Evolutionary conservation across 768 basidiomycete genomes (phyloP).

Genomic region (Mycena haematopus): DNA sequence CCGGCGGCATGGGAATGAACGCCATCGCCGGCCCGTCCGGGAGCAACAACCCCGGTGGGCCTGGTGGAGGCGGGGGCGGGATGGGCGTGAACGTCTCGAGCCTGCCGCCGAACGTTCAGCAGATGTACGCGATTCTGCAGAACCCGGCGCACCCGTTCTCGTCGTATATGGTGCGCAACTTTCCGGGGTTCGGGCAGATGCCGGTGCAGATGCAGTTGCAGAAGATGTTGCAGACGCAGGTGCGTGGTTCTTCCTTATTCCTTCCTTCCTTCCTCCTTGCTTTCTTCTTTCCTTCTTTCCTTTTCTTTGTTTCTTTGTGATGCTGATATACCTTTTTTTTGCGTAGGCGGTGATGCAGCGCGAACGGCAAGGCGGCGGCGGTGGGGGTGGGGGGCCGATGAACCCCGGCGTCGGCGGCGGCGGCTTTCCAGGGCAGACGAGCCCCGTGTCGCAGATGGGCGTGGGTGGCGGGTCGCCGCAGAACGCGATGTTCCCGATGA

Average conservation of each 20-base stretch:
- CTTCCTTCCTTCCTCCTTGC: not conserved
- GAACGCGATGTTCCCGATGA: conserved; percentile 31
- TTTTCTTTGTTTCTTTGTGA: no score
- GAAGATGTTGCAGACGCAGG: conserved; percentile 60
- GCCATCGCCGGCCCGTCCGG: conserved; percentile 33
- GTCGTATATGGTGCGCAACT: conserved; percentile 55
- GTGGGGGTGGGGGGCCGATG: conserved; percentile 10
- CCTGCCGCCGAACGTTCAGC: conserved; percentile 46
- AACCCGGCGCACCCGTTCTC: conserved; percentile 63
- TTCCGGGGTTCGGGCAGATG: conserved; percentile 61
- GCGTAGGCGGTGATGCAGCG: conserved; percentile 34
- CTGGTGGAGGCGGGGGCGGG: not conserved
- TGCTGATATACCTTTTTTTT: no score
- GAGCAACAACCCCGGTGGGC: not conserved
- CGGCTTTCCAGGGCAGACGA: conserved; percentile 31
- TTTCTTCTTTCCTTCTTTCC: no score
- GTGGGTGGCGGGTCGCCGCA: conserved; percentile 32
- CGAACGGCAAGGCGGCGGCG: conserved; percentile 30
- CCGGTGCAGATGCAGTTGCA: conserved; percentile 65
- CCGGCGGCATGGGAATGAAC: conserved; percentile 17
- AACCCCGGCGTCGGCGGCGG: conserved; percentile 22
- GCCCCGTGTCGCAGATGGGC: conserved; percentile 36
- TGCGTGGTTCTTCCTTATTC: conserved; percentile 31
- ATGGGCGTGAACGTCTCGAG: conserved; percentile 10
- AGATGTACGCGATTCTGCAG: conserved; percentile 57